Conservation (phyloP, 805 yeast species). For the Candida verbasci region DNA sequence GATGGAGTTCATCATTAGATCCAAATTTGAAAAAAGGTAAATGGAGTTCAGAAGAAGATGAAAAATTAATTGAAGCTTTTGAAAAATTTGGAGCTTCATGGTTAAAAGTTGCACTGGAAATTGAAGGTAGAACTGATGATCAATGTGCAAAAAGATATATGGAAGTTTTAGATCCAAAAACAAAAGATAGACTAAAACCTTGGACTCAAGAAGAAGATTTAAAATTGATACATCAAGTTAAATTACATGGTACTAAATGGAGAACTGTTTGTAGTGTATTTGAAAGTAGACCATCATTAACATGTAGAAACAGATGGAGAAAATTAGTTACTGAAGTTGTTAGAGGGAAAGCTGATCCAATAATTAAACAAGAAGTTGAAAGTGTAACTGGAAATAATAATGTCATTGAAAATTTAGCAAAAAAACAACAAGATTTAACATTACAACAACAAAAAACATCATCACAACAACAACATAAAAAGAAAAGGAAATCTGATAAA, state of each 20-base stretch:
- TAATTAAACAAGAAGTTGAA: constrained; percentile 57
- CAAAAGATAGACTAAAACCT: constrained; percentile 68
- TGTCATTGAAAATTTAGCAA: constrained; percentile 6
- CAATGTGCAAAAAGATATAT: constrained; percentile 90
- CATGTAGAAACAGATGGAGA: constrained; percentile 92
- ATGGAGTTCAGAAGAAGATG: constrained; percentile 84
- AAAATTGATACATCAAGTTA: constrained; percentile 60
- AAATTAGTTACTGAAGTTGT: constrained; percentile 75
- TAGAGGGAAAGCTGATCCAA: constrained; percentile 55
- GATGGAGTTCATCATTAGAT: constrained; percentile 85
- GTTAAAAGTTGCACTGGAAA: constrained; percentile 75
- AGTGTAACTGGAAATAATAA: constrained; percentile 30
- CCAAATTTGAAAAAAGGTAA: constrained; percentile 79
- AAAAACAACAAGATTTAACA: constrained; percentile 9
- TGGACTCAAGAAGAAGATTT: constrained; percentile 82
- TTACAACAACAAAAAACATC: not conserved
- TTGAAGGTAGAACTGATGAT: constrained; percentile 86
- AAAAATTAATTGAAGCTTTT: constrained; percentile 57
- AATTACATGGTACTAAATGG: constrained; percentile 83
- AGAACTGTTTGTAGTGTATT: constrained; percentile 68
- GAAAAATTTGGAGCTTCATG: constrained; percentile 72
- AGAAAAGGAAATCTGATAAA: not conserved
- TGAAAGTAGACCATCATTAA: constrained; percentile 78
- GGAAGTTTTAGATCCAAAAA: constrained; percentile 81
- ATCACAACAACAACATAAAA: not conserved